Base-by-base conservation (phyloP, 2,329 filamentous ascomycete genomes). In the Onygena corvina region DNA sequence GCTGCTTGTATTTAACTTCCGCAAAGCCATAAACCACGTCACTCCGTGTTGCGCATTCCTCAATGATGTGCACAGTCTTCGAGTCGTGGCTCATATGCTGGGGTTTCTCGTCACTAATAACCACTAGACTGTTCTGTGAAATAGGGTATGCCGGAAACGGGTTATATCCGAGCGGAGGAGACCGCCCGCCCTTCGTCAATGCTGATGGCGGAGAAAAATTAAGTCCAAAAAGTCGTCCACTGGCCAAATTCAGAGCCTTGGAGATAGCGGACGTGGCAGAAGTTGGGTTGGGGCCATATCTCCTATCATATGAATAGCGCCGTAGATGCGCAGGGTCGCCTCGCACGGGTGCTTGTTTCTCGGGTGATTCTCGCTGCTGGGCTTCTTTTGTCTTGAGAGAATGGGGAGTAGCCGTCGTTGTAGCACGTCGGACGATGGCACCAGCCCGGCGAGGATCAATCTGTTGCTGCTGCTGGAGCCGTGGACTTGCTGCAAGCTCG, bases 21-120 rank as follows among this genome's bases (percentile, higher is more conserved):
- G 92, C 92, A 66, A 98, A 96, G 2, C 90, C 89, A 64, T 89
- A 98, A 2, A 98, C 89, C 40, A 95, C 92, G 64, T 98, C 89
- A 61, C 89, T 95, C 33, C 89, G 77, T 27, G 88, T 92, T 1
- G 92, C 92, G 55, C 86, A 83, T 58, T 96, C 89, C 64, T 98
- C 90, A 50, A 96, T 88, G 38, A 79, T 76, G 60, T 88, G 83
- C 2, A 90, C 80, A 34, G 85, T 81, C 55, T 78, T 79, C 12
- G 76, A 73, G 61, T 96, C 92, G 60, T 95, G 89, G 55, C 95
- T 88, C 16, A 80, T 69, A 2, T 76, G 75, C 30, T 71, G 74
- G 16, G 76, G 73, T 60, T 78, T 84, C 48, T 83, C 81, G 53
- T 80, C 78, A 4, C 73, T 74, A 25, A 78, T 68, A 25, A 79